Evolutionary conservation across 257 asterid species (phyloP).

Genomic region (Solanum pimpinellifolium): DNA sequence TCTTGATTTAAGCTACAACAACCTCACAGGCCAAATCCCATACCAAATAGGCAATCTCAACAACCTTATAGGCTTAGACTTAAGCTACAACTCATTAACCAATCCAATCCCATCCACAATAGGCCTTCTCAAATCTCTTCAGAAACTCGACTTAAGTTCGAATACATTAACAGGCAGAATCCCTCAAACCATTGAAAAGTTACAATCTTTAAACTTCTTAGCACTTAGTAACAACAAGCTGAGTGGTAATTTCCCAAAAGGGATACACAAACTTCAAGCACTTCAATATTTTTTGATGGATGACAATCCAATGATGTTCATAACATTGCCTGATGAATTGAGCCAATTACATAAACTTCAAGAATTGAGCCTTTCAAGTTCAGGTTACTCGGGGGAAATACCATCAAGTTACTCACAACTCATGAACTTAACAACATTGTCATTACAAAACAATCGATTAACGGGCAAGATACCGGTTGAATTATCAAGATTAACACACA

Average conservation of each 20-base stretch:
- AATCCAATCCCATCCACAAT: constrained; percentile 38
- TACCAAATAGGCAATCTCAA: constrained; percentile 27
- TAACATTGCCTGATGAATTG: constrained; percentile 35
- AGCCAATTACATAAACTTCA: constrained; percentile 51
- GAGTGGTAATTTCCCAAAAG: constrained; percentile 35
- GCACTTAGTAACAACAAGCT: constrained; percentile 60
- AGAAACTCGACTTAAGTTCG: constrained; percentile 77
- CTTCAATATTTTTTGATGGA: constrained; percentile 76
- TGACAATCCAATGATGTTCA: constrained; percentile 65
- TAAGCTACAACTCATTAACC: constrained; percentile 52
- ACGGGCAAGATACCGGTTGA: constrained; percentile 54
- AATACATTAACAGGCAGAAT: constrained; percentile 47
- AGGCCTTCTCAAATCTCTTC: constrained; percentile 40
- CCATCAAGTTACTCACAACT: constrained; percentile 49
- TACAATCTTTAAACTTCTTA: constrained; percentile 45
- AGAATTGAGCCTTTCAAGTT: constrained; percentile 64
- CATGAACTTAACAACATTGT: constrained; percentile 44
- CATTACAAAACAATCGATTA: constrained; percentile 57
- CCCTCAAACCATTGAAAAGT: constrained; percentile 33
- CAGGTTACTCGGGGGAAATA: constrained; percentile 63
- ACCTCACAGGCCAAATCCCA: constrained; percentile 43
- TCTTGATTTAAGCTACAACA: constrained; percentile 74
- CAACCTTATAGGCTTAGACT: constrained; percentile 53
- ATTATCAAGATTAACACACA: constrained; percentile 34
- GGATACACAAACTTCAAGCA: constrained; percentile 23